These are phyloP conservation scores for Fusarium continuum DNA, from an alignment of 2,329 filamentous ascomycete species.

Conservation along the genomic window DNA sequence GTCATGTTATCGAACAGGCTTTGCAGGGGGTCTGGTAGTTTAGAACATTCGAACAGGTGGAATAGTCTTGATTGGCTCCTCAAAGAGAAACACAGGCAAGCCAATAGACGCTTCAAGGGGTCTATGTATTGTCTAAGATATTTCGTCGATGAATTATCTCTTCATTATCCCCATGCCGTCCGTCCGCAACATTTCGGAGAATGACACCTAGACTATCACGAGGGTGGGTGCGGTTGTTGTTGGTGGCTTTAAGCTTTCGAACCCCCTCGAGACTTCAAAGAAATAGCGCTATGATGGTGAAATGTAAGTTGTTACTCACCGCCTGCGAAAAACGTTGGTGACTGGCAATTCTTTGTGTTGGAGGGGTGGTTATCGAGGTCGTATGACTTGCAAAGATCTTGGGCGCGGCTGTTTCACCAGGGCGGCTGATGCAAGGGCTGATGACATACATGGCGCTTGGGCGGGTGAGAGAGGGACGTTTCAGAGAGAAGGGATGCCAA, in stretches of 20 bases:
- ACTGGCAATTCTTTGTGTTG: background rate
- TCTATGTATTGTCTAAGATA: background rate
- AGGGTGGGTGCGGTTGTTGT: background rate
- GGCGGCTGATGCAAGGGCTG: slow-evolving; percentile 13
- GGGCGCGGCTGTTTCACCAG: slow-evolving; percentile 21
- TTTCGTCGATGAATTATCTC: background rate
- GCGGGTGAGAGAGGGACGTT: background rate
- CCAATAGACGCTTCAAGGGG: background rate
- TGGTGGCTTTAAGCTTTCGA: slow-evolving; percentile 22
- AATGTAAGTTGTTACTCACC: background rate
- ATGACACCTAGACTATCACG: background rate
- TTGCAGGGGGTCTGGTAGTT: background rate
- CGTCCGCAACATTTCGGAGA: background rate
- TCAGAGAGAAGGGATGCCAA: background rate
- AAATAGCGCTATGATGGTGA: background rate
- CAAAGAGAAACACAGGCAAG: background rate
- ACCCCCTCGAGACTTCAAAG: background rate
- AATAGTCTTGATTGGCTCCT: background rate
- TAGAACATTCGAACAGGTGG: background rate
- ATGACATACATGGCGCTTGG: slow-evolving; percentile 22
- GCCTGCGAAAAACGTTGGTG: background rate
- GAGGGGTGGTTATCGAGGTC: background rate
- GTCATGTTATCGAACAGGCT: background rate
- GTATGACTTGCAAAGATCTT: background rate
- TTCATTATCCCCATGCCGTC: background rate